Evolutionary conservation across 805 yeast genomes (phyloP), one percentile per base, ranked within the genome.

Genomic region (Ogataea sp.): DNA sequence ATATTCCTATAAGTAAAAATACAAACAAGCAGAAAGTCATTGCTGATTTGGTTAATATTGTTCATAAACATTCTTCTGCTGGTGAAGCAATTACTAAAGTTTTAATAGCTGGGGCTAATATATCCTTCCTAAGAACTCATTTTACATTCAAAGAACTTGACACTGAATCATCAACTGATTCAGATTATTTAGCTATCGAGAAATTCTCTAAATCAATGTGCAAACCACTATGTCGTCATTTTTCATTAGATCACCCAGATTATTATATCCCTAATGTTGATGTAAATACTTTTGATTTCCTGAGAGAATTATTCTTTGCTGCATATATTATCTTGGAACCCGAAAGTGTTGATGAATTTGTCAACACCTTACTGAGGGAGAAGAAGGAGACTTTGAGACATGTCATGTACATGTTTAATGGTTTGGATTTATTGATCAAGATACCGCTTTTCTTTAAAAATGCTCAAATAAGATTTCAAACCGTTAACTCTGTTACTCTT

Each of bases 31-130:
- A 53, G 37, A 56, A 48, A 37, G 54, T 56, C 34, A 30, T 59
- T 15, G 16, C 30, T 3, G 62, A 58, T 11, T 39, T 59, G 20
- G 20, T 37, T 15, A 51, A 47, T 23, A 39, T 54, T 15, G 21
- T 55, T 20, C 46, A 40, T 8, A 53, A 50, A 32, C 17, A 33
- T 13, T 62, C 62, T 4, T 41, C 40, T 8, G 49, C 52, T 23
- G 51, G 61, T 4, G 61, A 56, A 24, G 51, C 62, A 36, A 39
- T 67, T 36, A 52, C 58, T 6, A 51, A 49, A 8, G 44, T 65
- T n/a, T 43, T 65, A 28, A 41, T 52, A 21, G 52, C 62, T 25
- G 67, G 68, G 7, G 49, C 62, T 15, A 53, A 62, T 0, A 39
- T 63, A 13, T 16, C 6, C 11, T 30, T 17, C n/a, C n/a, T 30